Base-by-base conservation (phyloP, 2,329 filamentous ascomycete genomes). In the Rhynchosporium secalis region DNA sequence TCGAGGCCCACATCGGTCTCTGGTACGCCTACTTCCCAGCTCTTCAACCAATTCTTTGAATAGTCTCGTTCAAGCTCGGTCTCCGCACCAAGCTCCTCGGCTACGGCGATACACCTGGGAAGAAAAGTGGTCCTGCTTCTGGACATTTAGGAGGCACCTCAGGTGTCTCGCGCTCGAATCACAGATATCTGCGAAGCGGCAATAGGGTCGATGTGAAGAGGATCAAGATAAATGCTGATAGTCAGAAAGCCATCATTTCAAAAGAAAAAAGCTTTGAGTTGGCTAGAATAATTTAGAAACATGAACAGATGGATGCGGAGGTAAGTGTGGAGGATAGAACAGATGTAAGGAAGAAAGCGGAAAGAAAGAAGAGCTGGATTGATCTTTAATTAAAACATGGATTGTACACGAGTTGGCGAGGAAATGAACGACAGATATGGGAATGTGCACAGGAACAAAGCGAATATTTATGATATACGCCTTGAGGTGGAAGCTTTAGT, bases 11-110 rank as follows among this genome's bases (percentile, higher is more conserved):
- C 62, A 69, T 76, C 48, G 78, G 77, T n/a, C 69, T 79, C 36
- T 79, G 77, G 77, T 76, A 76, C 51, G 71, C 72, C 12, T 79
- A 76, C 63, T 76, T 78, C 45, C 76, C 77, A 3, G 72, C 77
- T 2, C 65, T 79, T 10, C 76, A 78, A 45, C 76, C 76, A 2
- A 61, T 78, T 15, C 62, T 77, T 6, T 74, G 76, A n/a, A 60
- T 71, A n/a, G 28, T 73, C 20, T 66, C 68, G 1, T 65, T 61
- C 64, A 68, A 66, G 40, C 70, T 78, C 20, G 72, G 71, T 62
- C 54, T 71, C 3, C 33, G 60, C 36, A 54, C 45, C 3, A 60
- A 60, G 38, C 48, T 60, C 2, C 48, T 54, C 47, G 54, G 57
- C 57, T 60, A 60, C 40, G 57, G 47, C n/a, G 38, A 48, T 40